These are phyloP conservation scores for Xylaria grammica DNA, from an alignment of 495 filamentous ascomycete species.

Conservation along the genomic window DNA sequence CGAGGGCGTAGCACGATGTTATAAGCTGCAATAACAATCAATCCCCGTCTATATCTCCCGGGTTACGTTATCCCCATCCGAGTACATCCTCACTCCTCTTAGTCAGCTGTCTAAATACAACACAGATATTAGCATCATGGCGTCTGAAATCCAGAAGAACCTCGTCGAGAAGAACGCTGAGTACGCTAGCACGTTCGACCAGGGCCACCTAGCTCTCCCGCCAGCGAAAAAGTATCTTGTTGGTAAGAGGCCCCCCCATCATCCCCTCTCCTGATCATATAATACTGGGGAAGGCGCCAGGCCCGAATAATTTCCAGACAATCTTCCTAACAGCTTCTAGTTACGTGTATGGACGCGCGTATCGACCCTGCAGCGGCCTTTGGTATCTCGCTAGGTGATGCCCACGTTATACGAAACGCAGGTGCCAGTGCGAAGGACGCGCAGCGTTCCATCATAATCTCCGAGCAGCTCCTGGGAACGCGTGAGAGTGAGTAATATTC, in stretches of 20 bases:
- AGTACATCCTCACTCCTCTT: not conserved
- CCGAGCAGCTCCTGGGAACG: constrained; percentile 82
- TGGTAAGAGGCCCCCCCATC: constrained; percentile 39
- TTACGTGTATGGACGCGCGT: constrained; percentile 86
- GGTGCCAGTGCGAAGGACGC: constrained; percentile 72
- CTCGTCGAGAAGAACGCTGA: constrained; percentile 61
- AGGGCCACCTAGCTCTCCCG: constrained; percentile 71
- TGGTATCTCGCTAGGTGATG: constrained; percentile 76
- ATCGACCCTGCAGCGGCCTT: constrained; percentile 74
- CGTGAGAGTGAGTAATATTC: constrained; percentile 52
- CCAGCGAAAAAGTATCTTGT: constrained; percentile 73
- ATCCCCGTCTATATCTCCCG: not conserved
- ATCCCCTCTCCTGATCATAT: not conserved
- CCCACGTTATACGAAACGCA: constrained; percentile 82
- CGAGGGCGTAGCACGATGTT: not conserved
- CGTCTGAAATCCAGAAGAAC: constrained; percentile 56
- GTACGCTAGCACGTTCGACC: constrained; percentile 66
- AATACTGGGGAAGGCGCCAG: not conserved
- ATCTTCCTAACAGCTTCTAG: constrained; percentile 9
- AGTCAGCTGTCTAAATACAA: not conserved
- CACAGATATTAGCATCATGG: constrained; percentile 22
- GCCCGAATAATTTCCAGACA: too few relatives aligned
- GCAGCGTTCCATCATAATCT: constrained; percentile 76
- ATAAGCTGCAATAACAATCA: not conserved
- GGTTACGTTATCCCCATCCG: too few relatives aligned